phyloP scores from a whole-genome alignment of 208 protist genomes.

The Wallacemonas sp. region DNA sequence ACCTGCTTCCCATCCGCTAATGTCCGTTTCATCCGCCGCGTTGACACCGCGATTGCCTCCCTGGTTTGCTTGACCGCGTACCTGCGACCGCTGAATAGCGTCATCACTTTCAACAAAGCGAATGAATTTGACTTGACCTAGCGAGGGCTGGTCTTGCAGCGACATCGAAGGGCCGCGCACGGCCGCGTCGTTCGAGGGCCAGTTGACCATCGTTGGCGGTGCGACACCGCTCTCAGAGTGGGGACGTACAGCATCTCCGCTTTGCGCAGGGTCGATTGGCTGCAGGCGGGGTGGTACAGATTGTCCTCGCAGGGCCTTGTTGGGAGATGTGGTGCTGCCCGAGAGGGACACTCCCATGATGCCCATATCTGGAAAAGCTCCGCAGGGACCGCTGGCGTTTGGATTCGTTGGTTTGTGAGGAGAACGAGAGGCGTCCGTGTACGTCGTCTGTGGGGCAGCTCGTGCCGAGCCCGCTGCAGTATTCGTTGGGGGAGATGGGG shows the following conservation, averaged over 20 bases:
- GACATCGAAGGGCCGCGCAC: neutral
- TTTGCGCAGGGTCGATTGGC: neutral
- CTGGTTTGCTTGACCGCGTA: neutral
- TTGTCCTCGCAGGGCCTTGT: neutral
- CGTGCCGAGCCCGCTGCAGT: too few species aligned
- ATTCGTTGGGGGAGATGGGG: conserved; percentile 1
- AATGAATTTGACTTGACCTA: conserved; percentile 23
- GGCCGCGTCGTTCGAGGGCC: neutral
- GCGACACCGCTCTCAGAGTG: neutral
- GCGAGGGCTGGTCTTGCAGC: neutral
- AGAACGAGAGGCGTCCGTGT: neutral
- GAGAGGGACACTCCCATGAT: conserved; percentile 6
- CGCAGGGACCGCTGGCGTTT: neutral
- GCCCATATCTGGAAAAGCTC: neutral
- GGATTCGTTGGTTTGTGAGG: neutral
- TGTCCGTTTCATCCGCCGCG: neutral
- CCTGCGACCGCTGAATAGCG: neutral
- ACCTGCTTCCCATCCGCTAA: conserved; percentile 26
- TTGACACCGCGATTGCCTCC: neutral
- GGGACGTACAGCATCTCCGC: neutral
- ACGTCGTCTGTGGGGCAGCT: neutral
- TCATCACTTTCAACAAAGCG: conserved; percentile 30
- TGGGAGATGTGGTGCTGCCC: neutral
- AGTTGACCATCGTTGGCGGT: neutral
- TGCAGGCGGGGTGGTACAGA: conserved; percentile 4